Evolutionary conservation across 148 eudicot genomes (phyloP).

Genomic region (Arctostaphylos glauca): DNA sequence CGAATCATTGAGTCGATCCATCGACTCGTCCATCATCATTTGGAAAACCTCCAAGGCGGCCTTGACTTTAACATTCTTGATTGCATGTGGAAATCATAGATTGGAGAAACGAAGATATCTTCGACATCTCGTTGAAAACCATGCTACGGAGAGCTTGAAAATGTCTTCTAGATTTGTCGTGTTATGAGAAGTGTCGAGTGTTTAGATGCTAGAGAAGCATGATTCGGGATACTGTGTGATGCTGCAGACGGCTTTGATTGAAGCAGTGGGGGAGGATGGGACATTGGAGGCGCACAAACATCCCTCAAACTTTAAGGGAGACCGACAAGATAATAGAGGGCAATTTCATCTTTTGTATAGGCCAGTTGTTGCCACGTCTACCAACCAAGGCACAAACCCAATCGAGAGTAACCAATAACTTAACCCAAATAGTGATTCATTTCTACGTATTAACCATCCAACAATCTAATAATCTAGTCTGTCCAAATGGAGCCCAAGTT

Average conservation of each 20-base stretch:
- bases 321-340: too few relatives aligned
- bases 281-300: not conserved
- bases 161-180: constrained; percentile 43
- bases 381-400: too few relatives aligned
- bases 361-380: too few relatives aligned
- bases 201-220: constrained; percentile 35
- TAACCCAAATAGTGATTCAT: too few relatives aligned
- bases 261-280: constrained; percentile 9
- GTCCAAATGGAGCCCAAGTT: too few relatives aligned
- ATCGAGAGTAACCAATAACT: too few relatives aligned
- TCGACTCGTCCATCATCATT: constrained; percentile 31
- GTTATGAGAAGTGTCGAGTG: constrained; percentile 25
- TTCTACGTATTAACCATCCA: too few relatives aligned
- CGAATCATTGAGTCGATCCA: constrained; percentile 44
- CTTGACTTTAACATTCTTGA: not conserved
- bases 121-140: constrained; percentile 25
- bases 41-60: constrained; percentile 42
- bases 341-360: too few relatives aligned
- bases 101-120: constrained; percentile 24
- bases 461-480: too few relatives aligned
- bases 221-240: constrained; percentile 50
- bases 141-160: constrained; percentile 46
- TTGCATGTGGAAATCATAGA: constrained; percentile 6
- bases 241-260: constrained; percentile 48
- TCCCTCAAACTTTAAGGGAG: too few relatives aligned